Evolutionary conservation across 2,329 filamentous ascomycete species (phyloP), one percentile per base, ranked within the genome.

Genomic region (Verticillium albo-atrum): DNA sequence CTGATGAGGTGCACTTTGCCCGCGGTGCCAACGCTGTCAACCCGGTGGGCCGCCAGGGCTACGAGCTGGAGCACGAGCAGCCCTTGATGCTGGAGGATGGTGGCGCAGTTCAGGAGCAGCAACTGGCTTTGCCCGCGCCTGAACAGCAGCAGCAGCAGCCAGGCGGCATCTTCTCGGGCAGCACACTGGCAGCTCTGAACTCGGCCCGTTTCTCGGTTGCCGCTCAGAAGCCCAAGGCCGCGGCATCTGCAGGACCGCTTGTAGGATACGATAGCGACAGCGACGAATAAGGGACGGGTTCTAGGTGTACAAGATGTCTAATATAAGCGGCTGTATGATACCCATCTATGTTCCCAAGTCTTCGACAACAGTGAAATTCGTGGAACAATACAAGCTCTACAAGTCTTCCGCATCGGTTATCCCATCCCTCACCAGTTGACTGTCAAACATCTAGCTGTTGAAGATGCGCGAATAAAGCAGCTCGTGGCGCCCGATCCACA

Each of bases 221-320:
- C 14, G 54, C 54, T 50, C 78, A 80, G 32, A 85, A 83, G 70
- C 74, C 79, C 26, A 81, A 86, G 57, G 74, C 82, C 10, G 75
- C 82, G 28, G 76, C 73, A 10, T 64, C 85, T 28, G 74, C 83
- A 20, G 91, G 91, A 1, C 90, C 92, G 6, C 76, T 98, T 64
- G 95, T 97, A 23, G 90, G 84, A 27, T 99, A 99, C 69, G 92
- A 88, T 59, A 97, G 91, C 72, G 92, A 96, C 74, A 90, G 97
- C 62, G 89, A 80, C 59, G 76, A 81, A 69, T 76, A 65, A 65
- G 61, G 35, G 70, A 32, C 14, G 30, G 65, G 64, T 68, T 61
- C 74, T 68, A 93, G 66, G 89, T 93, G 74, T 95, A 94, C 70
- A 47, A 47, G 42, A 47, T 47, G 42, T 47, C 42, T 47, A 47